Base-by-base conservation (phyloP, 345 rosid species). In the Schrenkiella parvula region DNA sequence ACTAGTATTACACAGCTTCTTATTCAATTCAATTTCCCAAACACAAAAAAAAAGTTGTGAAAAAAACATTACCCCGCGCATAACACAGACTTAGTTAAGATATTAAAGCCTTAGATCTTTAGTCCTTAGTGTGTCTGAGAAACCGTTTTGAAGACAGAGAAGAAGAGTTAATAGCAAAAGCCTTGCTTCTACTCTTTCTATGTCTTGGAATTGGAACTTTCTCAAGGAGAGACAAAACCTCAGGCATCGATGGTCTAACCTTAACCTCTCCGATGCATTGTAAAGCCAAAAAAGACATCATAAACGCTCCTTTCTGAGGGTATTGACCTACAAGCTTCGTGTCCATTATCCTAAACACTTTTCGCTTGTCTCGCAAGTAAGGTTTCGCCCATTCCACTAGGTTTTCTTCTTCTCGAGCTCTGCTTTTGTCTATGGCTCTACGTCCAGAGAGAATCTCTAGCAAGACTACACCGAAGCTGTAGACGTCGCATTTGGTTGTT, bases 401-500 rank as follows among this genome's bases (percentile, higher is more conserved):
- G 48, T 85, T 81, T 62, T 87, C 95, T 26, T 88, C 95, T 6
- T 69, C 73, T 43, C 86, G 77, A 4, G 66, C 78, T 72, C 66
- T 83, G 10, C 74, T 88, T 23, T 84, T 84, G 4, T 87, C 91
- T 83, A 88, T 66, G 21, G 83, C 98, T 37, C 89, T 70, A 64
- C 82, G 82, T 54, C 96, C 96, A 6, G 91, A 78, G 1, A 92
- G 80, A 38, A 92, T 55, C 81, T 92, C 98, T 41, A 92, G 68
- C 72, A 90, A 63, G 56, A 92, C 91, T 38, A 90, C 95, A 10
- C 98, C 96, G 5, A 88, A 90, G 82, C 98, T 87, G 74, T 90
- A 92, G 34, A 92, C 95, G 17, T 92, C 96, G 37, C 96, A 88
- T 83, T 88, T 92, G 14, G 96, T 87, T 50, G 95, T 90, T 84